These are phyloP conservation scores for Ophiostoma himal-ulmi DNA, from an alignment of 2,329 filamentous ascomycete genomes.

Conservation along the genomic window DNA sequence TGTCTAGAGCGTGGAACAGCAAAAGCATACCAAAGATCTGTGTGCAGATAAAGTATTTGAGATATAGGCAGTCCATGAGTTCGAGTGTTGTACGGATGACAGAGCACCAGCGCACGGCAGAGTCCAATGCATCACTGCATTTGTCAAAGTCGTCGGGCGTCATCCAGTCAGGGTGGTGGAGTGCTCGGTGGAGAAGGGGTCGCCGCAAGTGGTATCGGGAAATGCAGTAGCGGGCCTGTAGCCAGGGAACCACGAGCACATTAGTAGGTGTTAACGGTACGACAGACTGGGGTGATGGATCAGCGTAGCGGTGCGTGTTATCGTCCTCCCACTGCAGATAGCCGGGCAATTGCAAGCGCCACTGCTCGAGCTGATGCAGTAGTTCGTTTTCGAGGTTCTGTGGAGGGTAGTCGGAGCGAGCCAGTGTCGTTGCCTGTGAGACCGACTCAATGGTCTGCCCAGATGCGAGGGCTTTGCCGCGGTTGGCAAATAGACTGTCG, in stretches of 20 bases:
- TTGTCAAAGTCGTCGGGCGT: constrained; percentile 24
- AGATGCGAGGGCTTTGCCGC: constrained; percentile 21
- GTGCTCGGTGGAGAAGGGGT: constrained; percentile 26
- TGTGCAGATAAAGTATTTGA: constrained; percentile 27
- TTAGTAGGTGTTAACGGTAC: constrained; percentile 14
- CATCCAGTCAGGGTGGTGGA: constrained; percentile 27
- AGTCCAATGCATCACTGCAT: constrained; percentile 25
- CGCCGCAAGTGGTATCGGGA: constrained; percentile 27
- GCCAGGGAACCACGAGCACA: constrained; percentile 27
- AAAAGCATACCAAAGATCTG: constrained; percentile 27
- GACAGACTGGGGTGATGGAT: not conserved
- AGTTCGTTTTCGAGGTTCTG: constrained; percentile 46
- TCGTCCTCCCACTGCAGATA: constrained; percentile 25
- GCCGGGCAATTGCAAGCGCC: constrained; percentile 45
- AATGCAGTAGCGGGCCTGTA: constrained; percentile 26
- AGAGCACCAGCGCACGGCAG: constrained; percentile 24
- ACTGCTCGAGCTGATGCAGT: constrained; percentile 50
- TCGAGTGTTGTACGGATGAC: constrained; percentile 21
- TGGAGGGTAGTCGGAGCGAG: constrained; percentile 37
- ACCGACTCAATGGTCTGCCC: constrained; percentile 17
- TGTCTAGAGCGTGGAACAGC: constrained; percentile 23
- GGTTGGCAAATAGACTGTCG: constrained; percentile 36
- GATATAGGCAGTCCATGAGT: constrained; percentile 22
- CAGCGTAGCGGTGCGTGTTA: constrained; percentile 20
- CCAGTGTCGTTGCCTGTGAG: constrained; percentile 20